These are phyloP conservation scores for Blastobotrys terrestris DNA, from an alignment of 805 yeast species.

Conservation along the genomic window DNA sequence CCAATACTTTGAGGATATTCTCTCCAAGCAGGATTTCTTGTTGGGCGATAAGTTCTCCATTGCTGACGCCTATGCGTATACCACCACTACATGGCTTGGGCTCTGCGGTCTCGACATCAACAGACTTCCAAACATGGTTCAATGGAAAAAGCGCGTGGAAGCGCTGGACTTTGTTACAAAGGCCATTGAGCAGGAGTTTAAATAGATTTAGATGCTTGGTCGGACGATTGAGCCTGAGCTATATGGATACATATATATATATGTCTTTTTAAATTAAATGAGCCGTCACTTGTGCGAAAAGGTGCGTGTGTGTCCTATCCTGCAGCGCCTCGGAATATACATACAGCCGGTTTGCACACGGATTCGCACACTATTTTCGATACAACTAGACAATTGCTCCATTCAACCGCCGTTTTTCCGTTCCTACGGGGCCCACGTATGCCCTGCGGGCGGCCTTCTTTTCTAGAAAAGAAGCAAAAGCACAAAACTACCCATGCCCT, in stretches of 20 bases:
- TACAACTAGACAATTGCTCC: too few relatives aligned
- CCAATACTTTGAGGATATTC: not conserved
- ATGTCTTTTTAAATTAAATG: too few relatives aligned
- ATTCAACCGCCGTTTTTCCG: too few relatives aligned
- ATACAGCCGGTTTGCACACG: too few relatives aligned
- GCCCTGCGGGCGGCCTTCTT: not conserved
- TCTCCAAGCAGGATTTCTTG: conserved; percentile 5
- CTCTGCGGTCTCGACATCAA: not conserved
- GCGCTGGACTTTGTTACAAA: not conserved
- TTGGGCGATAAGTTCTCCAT: conserved; percentile 12
- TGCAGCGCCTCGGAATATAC: too few relatives aligned
- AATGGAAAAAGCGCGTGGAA: not conserved
- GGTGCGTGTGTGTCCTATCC: too few relatives aligned
- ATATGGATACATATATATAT: too few relatives aligned
- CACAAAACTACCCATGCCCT: too few relatives aligned
- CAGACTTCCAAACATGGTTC: not conserved
- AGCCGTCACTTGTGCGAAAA: too few relatives aligned
- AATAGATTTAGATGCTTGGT: not conserved
- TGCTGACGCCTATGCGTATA: conserved; percentile 13
- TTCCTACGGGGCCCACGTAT: too few relatives aligned
- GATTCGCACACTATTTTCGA: too few relatives aligned
- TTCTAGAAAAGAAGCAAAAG: not conserved
- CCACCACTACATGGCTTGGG: conserved; percentile 10
- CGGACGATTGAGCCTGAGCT: too few relatives aligned
- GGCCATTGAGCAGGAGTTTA: not conserved